These are phyloP conservation scores for Botrytis medusae DNA, from an alignment of 2,329 filamentous ascomycete genomes.

Conservation along the genomic window DNA sequence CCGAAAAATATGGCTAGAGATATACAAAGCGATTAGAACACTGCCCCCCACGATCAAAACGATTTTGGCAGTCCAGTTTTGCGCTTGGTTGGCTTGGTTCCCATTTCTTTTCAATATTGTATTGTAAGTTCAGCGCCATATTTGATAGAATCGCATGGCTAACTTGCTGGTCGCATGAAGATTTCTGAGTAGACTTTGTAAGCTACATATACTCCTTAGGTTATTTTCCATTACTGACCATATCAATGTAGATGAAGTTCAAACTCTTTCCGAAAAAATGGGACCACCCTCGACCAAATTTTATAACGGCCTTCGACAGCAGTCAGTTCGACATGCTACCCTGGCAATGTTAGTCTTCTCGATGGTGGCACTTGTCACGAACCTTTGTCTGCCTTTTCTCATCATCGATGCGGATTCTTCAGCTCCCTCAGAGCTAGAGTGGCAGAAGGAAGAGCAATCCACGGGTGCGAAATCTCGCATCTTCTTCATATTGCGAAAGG, in stretches of 20 bases:
- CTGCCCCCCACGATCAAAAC: neutral
- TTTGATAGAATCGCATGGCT: neutral
- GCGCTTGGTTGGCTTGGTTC: neutral
- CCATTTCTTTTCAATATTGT: neutral
- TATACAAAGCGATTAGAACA: neutral
- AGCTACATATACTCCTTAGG: neutral
- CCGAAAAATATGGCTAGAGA: neutral
- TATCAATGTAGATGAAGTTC: neutral
- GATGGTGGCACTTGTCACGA: neutral
- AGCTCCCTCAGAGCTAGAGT: neutral
- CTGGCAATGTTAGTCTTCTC: constrained; percentile 1
- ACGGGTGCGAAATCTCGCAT: neutral
- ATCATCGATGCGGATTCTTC: neutral
- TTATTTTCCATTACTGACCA: neutral
- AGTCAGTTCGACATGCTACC: neutral
- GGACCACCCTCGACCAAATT: neutral
- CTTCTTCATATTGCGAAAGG: neutral
- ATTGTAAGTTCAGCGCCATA: neutral
- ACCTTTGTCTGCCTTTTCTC: neutral
- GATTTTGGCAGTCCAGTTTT: neutral
- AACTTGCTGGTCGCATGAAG: neutral
- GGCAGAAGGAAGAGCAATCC: neutral
- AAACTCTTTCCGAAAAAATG: neutral
- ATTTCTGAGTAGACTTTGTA: constrained; percentile 1
- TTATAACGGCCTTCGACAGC: constrained; percentile 2